A percentile compares a stretch with the other conserved stretches of the same genome.
Conservation (phyloP, 768 basidiomycete genomes). For the Xanthoconium stramineum region DNA sequence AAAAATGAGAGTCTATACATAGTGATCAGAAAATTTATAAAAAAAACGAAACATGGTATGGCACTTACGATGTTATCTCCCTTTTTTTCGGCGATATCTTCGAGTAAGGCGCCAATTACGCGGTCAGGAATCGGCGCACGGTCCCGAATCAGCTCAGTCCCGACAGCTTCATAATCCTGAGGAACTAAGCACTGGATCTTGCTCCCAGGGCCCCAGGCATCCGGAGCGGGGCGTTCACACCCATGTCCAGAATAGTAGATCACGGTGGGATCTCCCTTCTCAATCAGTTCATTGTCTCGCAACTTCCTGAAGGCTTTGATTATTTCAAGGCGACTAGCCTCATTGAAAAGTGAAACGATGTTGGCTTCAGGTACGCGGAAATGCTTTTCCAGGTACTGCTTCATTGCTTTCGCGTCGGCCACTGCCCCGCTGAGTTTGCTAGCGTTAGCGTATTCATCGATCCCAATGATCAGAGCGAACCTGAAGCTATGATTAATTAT, state of each 20-base stretch:
- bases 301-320: conserved; percentile 27
- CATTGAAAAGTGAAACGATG: conserved; percentile 38
- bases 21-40: conserved; percentile 17
- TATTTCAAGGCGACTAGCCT: conserved; percentile 37
- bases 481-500: neutral
- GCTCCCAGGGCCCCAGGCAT: conserved; percentile 18
- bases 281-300: conserved; percentile 23
- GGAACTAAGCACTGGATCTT: conserved; percentile 31
- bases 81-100: conserved; percentile 34
- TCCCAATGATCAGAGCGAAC: conserved; percentile 44
- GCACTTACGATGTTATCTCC: conserved; percentile 44
- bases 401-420: conserved; percentile 39
- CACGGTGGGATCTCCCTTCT: conserved; percentile 34
- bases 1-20: conserved; percentile 41
- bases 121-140: conserved; percentile 40
- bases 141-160: too few relatives aligned
- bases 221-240: conserved; percentile 30
- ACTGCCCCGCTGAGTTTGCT: conserved; percentile 35
- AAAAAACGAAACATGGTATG: conserved; percentile 7
- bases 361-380: conserved; percentile 31
- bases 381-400: conserved; percentile 28
- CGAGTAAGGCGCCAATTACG: conserved; percentile 37
- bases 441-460: conserved; percentile 35
- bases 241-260: conserved; percentile 49
- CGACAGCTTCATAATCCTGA: conserved; percentile 20